Evolutionary conservation across 2,329 filamentous ascomycete species (phyloP).

Genomic region (Neopestalotiopsis rosae): DNA sequence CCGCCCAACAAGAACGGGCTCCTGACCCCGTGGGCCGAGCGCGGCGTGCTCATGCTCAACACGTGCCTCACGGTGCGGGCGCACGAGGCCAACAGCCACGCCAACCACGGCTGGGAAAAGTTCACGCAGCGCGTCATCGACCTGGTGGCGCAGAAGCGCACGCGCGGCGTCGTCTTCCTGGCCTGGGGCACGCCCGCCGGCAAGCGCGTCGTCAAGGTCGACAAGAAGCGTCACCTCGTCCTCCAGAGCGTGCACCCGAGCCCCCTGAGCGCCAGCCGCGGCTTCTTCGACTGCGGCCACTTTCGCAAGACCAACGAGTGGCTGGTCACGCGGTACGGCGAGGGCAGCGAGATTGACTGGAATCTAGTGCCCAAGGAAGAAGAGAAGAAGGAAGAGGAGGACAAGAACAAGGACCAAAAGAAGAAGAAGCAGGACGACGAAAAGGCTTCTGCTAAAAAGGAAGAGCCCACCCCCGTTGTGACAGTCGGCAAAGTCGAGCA

Average conservation of each 20-base stretch:
- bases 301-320: constrained; percentile 86
- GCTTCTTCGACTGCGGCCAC: constrained; percentile 85
- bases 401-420: constrained; percentile 22
- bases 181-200: constrained; percentile 91
- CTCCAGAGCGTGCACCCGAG: constrained; percentile 90
- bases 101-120: constrained; percentile 87
- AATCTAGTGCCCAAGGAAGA: constrained; percentile 52
- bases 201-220: constrained; percentile 77
- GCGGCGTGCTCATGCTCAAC: constrained; percentile 91
- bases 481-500: constrained; percentile 30
- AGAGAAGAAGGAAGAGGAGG: constrained; percentile 20
- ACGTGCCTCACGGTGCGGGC: constrained; percentile 93
- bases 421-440: constrained; percentile 9
- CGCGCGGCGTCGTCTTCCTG: constrained; percentile 87
- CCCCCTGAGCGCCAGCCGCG: constrained; percentile 82
- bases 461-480: constrained; percentile 20
- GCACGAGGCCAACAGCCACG: constrained; percentile 85
- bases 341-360: constrained; percentile 87
- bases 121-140: constrained; percentile 95
- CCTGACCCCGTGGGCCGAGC: constrained; percentile 91
- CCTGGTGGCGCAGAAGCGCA: constrained; percentile 77
- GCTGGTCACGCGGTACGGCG: constrained; percentile 79
- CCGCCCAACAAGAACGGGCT: constrained; percentile 82
- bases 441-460: constrained; percentile 17
- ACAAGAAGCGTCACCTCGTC: constrained; percentile 77